These are phyloP conservation scores for Gossypium mustelinum DNA, from an alignment of 345 rosid genomes.

Conservation along the genomic window DNA sequence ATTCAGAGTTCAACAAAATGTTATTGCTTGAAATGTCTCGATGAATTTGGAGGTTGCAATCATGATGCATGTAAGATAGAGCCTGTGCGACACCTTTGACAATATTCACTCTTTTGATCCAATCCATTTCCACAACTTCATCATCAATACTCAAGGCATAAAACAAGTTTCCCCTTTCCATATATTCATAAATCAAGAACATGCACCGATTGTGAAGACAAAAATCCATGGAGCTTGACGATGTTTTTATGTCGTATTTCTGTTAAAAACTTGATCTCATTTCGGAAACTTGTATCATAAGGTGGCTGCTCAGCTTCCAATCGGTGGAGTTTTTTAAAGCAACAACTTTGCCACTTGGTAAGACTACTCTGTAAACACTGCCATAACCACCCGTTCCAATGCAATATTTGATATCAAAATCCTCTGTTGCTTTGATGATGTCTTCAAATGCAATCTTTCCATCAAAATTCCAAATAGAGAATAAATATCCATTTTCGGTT, in stretches of 20 bases:
- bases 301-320: slow-evolving; percentile 1
- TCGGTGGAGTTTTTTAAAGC: slow-evolving; percentile 22
- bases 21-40: slow-evolving; percentile 24
- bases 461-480: slow-evolving; percentile 17
- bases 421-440: slow-evolving; percentile 14
- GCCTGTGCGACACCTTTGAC: slow-evolving; percentile 9
- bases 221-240: slow-evolving; percentile 19
- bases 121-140: slow-evolving; percentile 12
- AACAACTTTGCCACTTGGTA: slow-evolving; percentile 6
- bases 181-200: slow-evolving; percentile 15
- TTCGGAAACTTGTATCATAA: slow-evolving; percentile 3
- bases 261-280: slow-evolving; percentile 1
- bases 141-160: background rate
- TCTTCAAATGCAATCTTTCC: slow-evolving; percentile 19
- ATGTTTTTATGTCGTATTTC: background rate
- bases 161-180: slow-evolving; percentile 9
- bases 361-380: slow-evolving; percentile 8
- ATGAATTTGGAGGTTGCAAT: slow-evolving; percentile 19
- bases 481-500: background rate
- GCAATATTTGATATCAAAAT: slow-evolving; percentile 17
- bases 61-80: slow-evolving; percentile 20
- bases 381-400: slow-evolving; percentile 20
- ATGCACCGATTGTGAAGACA: slow-evolving; percentile 5
- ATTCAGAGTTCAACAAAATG: slow-evolving; percentile 5
- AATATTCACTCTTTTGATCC: slow-evolving; percentile 18